Conservation (phyloP, 768 basidiomycete genomes). For the Pisolithus sp. region DNA sequence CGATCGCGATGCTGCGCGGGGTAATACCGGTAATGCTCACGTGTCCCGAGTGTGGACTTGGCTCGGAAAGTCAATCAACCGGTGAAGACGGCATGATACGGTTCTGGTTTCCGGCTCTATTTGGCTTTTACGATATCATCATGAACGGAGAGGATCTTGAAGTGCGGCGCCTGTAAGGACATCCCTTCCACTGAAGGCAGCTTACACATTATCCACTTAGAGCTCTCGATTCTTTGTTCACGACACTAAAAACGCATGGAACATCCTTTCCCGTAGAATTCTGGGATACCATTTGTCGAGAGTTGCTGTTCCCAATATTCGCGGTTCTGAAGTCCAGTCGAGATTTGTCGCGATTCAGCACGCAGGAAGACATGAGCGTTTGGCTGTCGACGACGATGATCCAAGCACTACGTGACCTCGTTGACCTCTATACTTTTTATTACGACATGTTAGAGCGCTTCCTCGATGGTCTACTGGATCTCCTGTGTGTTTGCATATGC, state of each 20-base stretch:
- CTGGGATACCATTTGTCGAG: conserved; percentile 96
- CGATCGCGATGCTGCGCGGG: conserved; percentile 93
- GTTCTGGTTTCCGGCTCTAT: conserved; percentile 95
- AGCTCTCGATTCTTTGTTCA: conserved; percentile 94
- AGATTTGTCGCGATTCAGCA: conserved; percentile 87
- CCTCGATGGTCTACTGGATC: conserved; percentile 88
- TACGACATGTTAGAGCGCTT: conserved; percentile 87
- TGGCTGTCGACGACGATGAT: conserved; percentile 99
- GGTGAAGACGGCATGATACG: conserved; percentile 87
- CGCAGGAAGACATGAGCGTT: conserved; percentile 98
- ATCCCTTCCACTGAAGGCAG: neutral
- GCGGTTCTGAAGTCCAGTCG: conserved; percentile 90
- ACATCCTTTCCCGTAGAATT: conserved; percentile 81
- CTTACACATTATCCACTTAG: conserved; percentile 36
- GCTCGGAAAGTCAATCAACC: conserved; percentile 27
- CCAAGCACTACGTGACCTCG: conserved; percentile 89
- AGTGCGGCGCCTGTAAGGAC: conserved; percentile 85
- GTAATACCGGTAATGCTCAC: conserved; percentile 89
- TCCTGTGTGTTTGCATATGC: conserved; percentile 94
- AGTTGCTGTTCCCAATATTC: conserved; percentile 97
- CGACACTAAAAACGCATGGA: conserved; percentile 87
- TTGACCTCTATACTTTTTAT: conserved; percentile 93
- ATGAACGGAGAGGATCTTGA: conserved; percentile 99
- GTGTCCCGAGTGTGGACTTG: conserved; percentile 59
- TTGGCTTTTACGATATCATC: conserved; percentile 99